phyloP scores from a whole-genome alignment of 805 yeast species.

The Lipomyces sp. region DNA sequence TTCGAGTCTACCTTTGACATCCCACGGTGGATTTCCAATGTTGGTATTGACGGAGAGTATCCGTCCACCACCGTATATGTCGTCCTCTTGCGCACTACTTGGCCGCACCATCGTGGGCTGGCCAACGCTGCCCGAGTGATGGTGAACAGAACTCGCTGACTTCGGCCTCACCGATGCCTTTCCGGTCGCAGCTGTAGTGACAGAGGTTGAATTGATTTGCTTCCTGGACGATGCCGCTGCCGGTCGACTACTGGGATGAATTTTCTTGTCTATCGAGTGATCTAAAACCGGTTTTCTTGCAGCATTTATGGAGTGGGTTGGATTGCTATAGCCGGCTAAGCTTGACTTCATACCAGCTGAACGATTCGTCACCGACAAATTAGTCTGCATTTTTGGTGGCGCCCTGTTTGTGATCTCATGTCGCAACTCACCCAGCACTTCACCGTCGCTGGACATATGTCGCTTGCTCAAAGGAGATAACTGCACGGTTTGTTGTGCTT shows the following conservation, averaged over 20 bases:
- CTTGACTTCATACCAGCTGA: constrained; percentile 1
- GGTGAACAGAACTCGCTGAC: constrained; percentile 24
- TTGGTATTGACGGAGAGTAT: constrained; percentile 23
- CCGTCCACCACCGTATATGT: constrained; percentile 7
- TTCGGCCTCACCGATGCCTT: constrained; percentile 21
- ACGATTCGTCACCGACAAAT: constrained; percentile 4
- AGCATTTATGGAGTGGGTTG: constrained; percentile 7
- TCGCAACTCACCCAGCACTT: constrained; percentile 17
- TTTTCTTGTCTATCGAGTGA: not conserved
- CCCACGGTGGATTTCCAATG: constrained; percentile 20
- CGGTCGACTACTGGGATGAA: constrained; percentile 3
- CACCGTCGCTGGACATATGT: not conserved
- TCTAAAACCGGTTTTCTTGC: not conserved
- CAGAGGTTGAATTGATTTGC: not conserved
- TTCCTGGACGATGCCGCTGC: constrained; percentile 8
- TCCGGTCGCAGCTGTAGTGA: constrained; percentile 21
- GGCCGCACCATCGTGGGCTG: constrained; percentile 13
- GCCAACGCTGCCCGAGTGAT: not conserved
- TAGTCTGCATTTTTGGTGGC: constrained; percentile 23
- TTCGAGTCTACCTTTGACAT: constrained; percentile 32
- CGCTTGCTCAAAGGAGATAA: constrained; percentile 18
- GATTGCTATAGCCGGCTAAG: not conserved
- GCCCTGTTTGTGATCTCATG: constrained; percentile 20
- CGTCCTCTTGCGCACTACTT: constrained; percentile 20
- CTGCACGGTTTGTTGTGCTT: constrained; percentile 4